These are phyloP conservation scores for Aspergillus spinulosporus DNA, from an alignment of 2,329 filamentous ascomycete genomes.

Conservation along the genomic window DNA sequence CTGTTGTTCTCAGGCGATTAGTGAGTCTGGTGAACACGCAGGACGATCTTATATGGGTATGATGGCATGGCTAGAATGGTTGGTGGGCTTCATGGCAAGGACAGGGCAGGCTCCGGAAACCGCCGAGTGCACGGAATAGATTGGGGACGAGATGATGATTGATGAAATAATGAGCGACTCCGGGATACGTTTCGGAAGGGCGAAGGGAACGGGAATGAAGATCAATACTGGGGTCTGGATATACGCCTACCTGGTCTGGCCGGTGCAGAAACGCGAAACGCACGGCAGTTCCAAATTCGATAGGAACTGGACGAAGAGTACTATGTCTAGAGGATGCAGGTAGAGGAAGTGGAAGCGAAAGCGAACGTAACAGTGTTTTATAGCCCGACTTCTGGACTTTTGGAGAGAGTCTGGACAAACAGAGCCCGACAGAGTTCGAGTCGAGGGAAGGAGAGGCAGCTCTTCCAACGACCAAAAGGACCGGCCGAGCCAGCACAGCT, in stretches of 20 bases:
- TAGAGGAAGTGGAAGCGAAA: background rate
- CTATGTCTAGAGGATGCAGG: background rate
- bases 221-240: background rate
- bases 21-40: too few relatives aligned
- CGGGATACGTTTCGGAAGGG: background rate
- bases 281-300: too few relatives aligned
- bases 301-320: too few relatives aligned
- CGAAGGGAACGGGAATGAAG: background rate
- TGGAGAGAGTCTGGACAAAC: too few relatives aligned
- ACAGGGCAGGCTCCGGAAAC: constrained; percentile 6
- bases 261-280: too few relatives aligned
- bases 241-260: background rate
- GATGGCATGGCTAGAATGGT: too few relatives aligned
- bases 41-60: too few relatives aligned
- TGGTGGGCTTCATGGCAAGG: background rate
- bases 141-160: background rate
- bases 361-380: background rate
- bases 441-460: background rate
- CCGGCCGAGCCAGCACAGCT: background rate
- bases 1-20: too few relatives aligned
- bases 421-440: background rate
- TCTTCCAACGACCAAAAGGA: background rate
- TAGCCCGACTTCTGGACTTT: background rate
- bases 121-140: constrained; percentile 3
- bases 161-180: background rate